A percentile compares a stretch with the other conserved stretches of the same genome.
phyloP scores from a whole-genome alignment of 352 stramenopile species.

The Pythium scleroteichum region DNA sequence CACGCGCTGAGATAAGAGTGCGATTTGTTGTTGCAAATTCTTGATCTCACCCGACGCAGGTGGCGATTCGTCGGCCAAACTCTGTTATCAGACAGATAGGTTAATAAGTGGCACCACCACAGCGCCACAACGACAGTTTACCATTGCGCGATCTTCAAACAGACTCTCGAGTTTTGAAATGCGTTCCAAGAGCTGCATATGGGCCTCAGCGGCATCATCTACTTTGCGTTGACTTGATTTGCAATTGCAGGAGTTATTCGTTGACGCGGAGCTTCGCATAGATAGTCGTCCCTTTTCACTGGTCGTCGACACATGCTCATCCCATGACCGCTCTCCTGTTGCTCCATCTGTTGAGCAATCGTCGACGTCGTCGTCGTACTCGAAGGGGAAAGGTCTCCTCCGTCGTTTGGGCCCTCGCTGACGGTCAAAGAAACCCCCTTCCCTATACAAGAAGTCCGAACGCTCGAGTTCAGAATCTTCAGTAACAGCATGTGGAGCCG shows the following conservation, averaged over 20 bases:
- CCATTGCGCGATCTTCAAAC: slow-evolving; percentile 21
- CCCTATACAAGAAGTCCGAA: slow-evolving; percentile 75
- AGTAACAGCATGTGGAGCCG: slow-evolving; percentile 26
- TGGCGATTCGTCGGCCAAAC: slow-evolving; percentile 3
- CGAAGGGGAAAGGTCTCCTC: slow-evolving; percentile 55
- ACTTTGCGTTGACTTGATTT: slow-evolving; percentile 1
- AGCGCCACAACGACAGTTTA: not conserved
- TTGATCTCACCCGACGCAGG: slow-evolving; percentile 15
- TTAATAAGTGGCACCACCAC: not conserved
- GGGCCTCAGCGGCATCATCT: slow-evolving; percentile 7
- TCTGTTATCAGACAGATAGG: slow-evolving; percentile 7
- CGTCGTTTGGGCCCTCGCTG: slow-evolving; percentile 63
- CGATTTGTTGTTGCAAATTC: slow-evolving; percentile 18
- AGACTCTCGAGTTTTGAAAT: slow-evolving; percentile 23
- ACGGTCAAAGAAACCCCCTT: slow-evolving; percentile 82
- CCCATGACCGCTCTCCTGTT: slow-evolving; percentile 11
- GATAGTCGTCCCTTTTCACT: slow-evolving; percentile 14
- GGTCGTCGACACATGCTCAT: not conserved
- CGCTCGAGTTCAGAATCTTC: slow-evolving; percentile 32
- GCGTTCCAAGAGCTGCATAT: slow-evolving; percentile 3
- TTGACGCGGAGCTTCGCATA: slow-evolving; percentile 14
- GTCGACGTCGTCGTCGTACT: slow-evolving; percentile 37
- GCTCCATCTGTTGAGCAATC: slow-evolving; percentile 19
- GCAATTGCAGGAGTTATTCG: slow-evolving; percentile 7
- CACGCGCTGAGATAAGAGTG: slow-evolving; percentile 16